Conservation (phyloP, 1,284 basidiomycete species). For the Cutaneotrichosporon arboriforme region DNA sequence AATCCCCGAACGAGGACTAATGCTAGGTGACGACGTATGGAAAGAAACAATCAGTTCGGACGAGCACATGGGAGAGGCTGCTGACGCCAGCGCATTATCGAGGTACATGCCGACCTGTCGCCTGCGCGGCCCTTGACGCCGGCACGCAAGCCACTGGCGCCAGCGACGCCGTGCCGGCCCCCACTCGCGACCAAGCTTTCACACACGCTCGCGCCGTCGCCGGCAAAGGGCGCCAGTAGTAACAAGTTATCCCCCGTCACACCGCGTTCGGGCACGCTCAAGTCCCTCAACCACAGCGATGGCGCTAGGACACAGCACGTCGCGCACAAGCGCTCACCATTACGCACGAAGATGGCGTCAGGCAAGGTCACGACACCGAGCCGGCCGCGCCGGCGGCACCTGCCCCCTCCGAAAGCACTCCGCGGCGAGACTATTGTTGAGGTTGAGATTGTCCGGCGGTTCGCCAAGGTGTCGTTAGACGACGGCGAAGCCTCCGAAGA, state of each 20-base stretch:
- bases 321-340: too few species aligned
- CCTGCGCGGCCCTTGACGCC: slow-evolving; percentile 6
- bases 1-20: neutral
- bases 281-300: too few species aligned
- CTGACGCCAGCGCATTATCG: slow-evolving; percentile 33
- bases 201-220: neutral
- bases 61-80: neutral
- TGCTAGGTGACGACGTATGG: slow-evolving; percentile 45
- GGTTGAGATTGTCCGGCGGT: neutral
- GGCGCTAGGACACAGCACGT: too few species aligned
- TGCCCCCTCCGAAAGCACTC: neutral
- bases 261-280: too few species aligned
- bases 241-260: too few species aligned
- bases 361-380: too few species aligned
- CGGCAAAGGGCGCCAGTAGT: too few species aligned
- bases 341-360: too few species aligned
- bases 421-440: neutral
- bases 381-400: too few species aligned
- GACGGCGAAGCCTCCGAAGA: neutral
- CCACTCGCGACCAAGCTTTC: slow-evolving; percentile 26
- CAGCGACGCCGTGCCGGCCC: slow-evolving; percentile 10
- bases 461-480: neutral
- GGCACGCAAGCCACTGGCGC: neutral
- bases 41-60: slow-evolving; percentile 35
- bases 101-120: slow-evolving; percentile 30